These are phyloP conservation scores for Colletotrichum sp. DNA, from an alignment of 2,329 filamentous ascomycete genomes.

Conservation along the genomic window DNA sequence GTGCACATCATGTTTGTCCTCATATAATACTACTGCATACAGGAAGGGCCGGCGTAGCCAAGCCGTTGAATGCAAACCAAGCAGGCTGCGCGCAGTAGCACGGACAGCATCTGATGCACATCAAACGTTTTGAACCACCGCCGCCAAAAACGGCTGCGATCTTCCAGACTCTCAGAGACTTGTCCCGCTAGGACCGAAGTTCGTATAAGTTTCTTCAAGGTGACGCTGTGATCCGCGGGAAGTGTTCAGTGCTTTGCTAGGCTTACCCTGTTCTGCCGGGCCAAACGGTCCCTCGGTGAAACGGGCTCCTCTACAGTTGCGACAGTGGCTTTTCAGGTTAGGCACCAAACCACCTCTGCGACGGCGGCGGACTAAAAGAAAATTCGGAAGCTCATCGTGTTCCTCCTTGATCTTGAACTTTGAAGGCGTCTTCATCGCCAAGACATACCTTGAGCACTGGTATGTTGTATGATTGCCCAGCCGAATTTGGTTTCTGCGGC, in stretches of 20 bases:
- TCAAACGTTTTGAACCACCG: neutral
- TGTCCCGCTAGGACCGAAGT: neutral
- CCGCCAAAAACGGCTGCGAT: neutral
- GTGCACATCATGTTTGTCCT: neutral
- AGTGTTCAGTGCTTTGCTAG: neutral
- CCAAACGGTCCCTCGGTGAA: neutral
- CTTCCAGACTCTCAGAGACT: neutral
- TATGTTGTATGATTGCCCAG: neutral
- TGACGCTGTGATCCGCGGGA: neutral
- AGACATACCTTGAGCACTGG: neutral
- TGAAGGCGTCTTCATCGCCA: neutral
- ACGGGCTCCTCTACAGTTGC: neutral
- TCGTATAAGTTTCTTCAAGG: neutral
- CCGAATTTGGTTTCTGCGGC: neutral
- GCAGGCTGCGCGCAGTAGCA: neutral
- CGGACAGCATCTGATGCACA: neutral
- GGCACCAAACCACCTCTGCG: neutral
- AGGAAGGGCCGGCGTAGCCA: neutral
- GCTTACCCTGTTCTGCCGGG: neutral
- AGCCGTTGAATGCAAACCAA: neutral
- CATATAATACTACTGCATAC: neutral
- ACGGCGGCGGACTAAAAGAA: neutral
- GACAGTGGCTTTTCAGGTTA: neutral
- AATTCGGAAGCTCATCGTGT: neutral
- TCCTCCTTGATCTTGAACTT: neutral